Conservation (phyloP, 495 filamentous ascomycete species). For the Daldinia childiae region DNA sequence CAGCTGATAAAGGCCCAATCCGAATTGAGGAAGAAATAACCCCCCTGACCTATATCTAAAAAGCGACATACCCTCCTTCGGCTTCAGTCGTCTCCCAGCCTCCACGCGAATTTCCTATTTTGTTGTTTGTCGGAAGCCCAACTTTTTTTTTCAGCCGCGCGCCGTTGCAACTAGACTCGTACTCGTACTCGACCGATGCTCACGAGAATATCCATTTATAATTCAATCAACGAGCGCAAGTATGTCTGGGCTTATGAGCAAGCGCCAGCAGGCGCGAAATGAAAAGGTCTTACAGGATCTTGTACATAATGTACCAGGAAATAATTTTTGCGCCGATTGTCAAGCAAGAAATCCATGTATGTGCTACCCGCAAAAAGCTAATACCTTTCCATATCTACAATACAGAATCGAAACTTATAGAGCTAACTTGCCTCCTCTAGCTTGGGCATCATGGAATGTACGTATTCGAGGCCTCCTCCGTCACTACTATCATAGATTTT, state of each 20-base stretch:
- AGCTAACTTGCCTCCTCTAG: slow-evolving; percentile 57
- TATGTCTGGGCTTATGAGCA: slow-evolving; percentile 70
- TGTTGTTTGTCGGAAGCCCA: slow-evolving; percentile 22
- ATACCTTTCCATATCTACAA: not conserved
- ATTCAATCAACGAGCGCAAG: slow-evolving; percentile 35
- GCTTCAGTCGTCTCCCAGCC: slow-evolving; percentile 22
- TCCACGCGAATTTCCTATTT: slow-evolving; percentile 26
- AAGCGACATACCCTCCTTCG: slow-evolving; percentile 34
- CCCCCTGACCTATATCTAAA: slow-evolving; percentile 37
- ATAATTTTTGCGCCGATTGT: slow-evolving; percentile 96
- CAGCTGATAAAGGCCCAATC: slow-evolving; percentile 40
- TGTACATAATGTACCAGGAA: slow-evolving; percentile 85
- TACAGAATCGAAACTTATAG: not conserved
- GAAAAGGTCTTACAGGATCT: slow-evolving; percentile 91
- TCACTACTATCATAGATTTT: not conserved
- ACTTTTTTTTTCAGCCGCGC: slow-evolving; percentile 33
- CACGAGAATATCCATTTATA: slow-evolving; percentile 23
- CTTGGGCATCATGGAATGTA: slow-evolving; percentile 99
- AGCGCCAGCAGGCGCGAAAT: slow-evolving; percentile 97
- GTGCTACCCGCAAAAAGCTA: slow-evolving; percentile 42
- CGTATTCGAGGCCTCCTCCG: slow-evolving; percentile 50
- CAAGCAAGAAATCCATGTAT: slow-evolving; percentile 89
- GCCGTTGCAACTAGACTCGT: slow-evolving; percentile 24
- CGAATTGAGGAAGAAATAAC: slow-evolving; percentile 29
- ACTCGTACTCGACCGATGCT: slow-evolving; percentile 21